A percentile compares a stretch with the other conserved stretches of the same genome.
phyloP scores from a whole-genome alignment of 441 rosid genomes.

The Eutrema salsugineum region DNA sequence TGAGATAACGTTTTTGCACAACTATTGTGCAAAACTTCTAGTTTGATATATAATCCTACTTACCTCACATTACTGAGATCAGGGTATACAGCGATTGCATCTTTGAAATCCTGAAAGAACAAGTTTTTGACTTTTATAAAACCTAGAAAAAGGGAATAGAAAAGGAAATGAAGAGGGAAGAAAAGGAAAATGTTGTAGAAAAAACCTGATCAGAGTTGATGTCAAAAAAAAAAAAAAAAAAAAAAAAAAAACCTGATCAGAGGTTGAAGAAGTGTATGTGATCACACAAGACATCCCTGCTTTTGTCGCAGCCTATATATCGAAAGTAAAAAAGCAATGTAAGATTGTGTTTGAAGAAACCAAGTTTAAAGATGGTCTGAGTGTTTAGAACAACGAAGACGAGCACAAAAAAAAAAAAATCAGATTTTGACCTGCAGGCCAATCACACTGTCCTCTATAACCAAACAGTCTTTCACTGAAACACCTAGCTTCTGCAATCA shows the following conservation, averaged over 20 bases:
- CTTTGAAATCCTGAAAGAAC: slow-evolving; percentile 65
- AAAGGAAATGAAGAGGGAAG: not conserved
- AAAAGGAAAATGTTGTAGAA: not conserved
- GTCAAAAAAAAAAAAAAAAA: no score
- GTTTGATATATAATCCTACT: not conserved
- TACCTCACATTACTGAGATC: slow-evolving; percentile 77
- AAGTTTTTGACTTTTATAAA: not conserved
- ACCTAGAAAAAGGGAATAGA: not conserved
- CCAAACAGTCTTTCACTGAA: slow-evolving; percentile 71
- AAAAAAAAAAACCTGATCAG: slow-evolving; percentile 77
- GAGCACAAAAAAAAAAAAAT: not conserved
- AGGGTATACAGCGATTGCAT: slow-evolving; percentile 73
- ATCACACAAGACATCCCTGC: slow-evolving; percentile 93
- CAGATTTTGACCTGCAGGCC: slow-evolving; percentile 57
- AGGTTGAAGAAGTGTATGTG: slow-evolving; percentile 79
- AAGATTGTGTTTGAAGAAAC: slow-evolving; percentile 2
- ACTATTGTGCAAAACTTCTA: not conserved
- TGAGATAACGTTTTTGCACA: not conserved
- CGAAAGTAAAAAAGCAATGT: not conserved
- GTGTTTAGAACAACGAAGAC: not conserved
- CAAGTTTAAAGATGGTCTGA: not conserved
- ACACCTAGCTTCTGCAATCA: slow-evolving; percentile 65
- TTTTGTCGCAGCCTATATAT: slow-evolving; percentile 63
- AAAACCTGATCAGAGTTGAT: no score
- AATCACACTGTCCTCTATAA: slow-evolving; percentile 92